Percentiles rank a stretch among this genome's conserved stretches.
These are phyloP conservation scores for Leonotis leonurus DNA, from an alignment of 257 asterid species.

Conservation along the genomic window DNA sequence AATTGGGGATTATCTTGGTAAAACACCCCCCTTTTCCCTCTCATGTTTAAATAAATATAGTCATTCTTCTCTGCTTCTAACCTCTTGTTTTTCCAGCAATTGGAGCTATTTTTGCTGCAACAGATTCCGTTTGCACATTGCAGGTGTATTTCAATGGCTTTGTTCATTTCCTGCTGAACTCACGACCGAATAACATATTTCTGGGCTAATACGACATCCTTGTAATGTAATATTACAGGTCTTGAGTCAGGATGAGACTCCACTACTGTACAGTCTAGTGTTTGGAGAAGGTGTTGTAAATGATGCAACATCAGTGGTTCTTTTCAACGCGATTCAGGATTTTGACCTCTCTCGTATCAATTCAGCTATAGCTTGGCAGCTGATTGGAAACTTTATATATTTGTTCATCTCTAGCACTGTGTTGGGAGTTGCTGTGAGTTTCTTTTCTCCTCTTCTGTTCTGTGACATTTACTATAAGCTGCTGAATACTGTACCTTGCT, in stretches of 20 bases:
- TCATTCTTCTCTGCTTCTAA: background rate
- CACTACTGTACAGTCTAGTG: conserved; percentile 54
- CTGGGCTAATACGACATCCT: conserved; percentile 4
- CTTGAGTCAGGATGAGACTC: conserved; percentile 59
- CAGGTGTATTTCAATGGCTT: conserved; percentile 33
- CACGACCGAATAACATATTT: background rate
- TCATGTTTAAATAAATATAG: background rate
- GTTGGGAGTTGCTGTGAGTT: conserved; percentile 50
- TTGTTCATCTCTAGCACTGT: conserved; percentile 45
- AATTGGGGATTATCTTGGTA: conserved; percentile 88
- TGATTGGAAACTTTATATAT: conserved; percentile 43
- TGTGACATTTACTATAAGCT: background rate
- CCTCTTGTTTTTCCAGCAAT: conserved; percentile 38
- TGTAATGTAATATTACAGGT: conserved; percentile 39
- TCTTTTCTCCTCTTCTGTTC: too few species aligned
- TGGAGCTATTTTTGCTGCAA: conserved; percentile 70
- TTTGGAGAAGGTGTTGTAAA: conserved; percentile 75
- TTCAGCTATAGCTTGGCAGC: conserved; percentile 27
- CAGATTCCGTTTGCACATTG: conserved; percentile 67
- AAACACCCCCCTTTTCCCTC: conserved; percentile 6
- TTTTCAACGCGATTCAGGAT: conserved; percentile 65
- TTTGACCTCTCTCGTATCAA: conserved; percentile 42
- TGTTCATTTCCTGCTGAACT: conserved; percentile 8
- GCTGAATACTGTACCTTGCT: conserved; percentile 16
- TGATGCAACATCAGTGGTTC: conserved; percentile 69